A percentile compares a stretch with the other conserved stretches of the same genome.
phyloP scores from a whole-genome alignment of 257 asterid genomes.

The Solanum pennellii region DNA sequence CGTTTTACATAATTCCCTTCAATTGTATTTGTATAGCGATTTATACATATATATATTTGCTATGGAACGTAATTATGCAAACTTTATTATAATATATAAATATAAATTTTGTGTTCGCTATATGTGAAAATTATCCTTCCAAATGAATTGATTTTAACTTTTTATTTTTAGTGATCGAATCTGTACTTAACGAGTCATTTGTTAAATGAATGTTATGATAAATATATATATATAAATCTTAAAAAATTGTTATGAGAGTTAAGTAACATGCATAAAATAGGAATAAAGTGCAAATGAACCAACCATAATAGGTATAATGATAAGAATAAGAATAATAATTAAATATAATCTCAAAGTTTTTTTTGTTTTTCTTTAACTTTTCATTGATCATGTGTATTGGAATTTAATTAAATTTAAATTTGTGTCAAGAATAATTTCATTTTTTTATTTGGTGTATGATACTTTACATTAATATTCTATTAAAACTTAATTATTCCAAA shows the following conservation, averaged over 20 bases:
- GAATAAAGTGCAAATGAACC: neutral
- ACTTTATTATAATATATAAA: too few relatives aligned
- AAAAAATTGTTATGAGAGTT: neutral
- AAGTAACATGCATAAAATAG: neutral
- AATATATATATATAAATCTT: neutral
- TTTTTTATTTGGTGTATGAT: too few relatives aligned
- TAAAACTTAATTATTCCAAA: accelerated
- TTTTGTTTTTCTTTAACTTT: too few relatives aligned
- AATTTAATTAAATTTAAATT: too few relatives aligned
- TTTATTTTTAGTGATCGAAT: too few relatives aligned
- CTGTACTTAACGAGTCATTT: neutral
- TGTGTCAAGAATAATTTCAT: accelerated
- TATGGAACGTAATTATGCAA: accelerated
- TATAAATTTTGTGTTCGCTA: too few relatives aligned
- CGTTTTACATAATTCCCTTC: too few relatives aligned
- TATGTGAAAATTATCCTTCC: too few relatives aligned
- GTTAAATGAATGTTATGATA: neutral
- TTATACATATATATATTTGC: too few relatives aligned
- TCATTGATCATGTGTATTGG: accelerated
- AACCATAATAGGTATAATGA: neutral
- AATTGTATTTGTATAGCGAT: too few relatives aligned
- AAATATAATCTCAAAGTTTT: neutral
- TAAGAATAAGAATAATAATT: neutral
- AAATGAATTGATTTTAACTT: too few relatives aligned
- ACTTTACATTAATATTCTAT: too few relatives aligned